phyloP scores from a whole-genome alignment of 257 asterid genomes.

The Rhazya stricta region DNA sequence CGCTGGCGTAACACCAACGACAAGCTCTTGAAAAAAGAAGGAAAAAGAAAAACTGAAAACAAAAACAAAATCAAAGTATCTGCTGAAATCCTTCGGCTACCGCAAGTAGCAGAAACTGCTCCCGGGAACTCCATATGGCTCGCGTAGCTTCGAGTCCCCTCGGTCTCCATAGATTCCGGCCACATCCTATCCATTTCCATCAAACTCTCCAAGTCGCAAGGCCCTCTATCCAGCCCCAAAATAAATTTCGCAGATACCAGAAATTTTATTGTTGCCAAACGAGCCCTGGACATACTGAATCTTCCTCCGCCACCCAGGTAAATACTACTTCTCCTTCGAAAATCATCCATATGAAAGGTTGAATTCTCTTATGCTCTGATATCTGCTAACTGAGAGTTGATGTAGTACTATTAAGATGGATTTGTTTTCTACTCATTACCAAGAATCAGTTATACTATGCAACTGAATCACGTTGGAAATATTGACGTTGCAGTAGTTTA shows the following conservation, averaged over 20 bases:
- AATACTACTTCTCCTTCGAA: neutral
- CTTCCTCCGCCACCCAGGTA: slow-evolving; percentile 20
- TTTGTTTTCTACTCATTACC: neutral
- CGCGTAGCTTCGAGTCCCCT: slow-evolving; percentile 51
- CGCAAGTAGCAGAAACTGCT: neutral
- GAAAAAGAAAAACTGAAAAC: neutral
- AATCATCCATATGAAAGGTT: neutral
- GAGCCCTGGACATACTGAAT: slow-evolving; percentile 20
- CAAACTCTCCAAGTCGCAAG: slow-evolving; percentile 23
- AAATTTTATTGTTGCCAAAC: slow-evolving; percentile 39
- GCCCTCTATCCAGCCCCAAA: slow-evolving; percentile 28
- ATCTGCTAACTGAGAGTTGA: neutral
- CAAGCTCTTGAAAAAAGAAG: too few species aligned
- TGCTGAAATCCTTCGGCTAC: neutral
- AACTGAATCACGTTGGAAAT: neutral
- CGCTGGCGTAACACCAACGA: too few species aligned
- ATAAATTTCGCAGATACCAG: slow-evolving; percentile 24
- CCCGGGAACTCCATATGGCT: slow-evolving; percentile 50
- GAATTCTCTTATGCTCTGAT: neutral
- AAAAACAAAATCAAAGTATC: neutral
- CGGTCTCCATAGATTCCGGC: slow-evolving; percentile 33
- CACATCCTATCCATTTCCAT: slow-evolving; percentile 23
- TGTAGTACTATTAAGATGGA: neutral
- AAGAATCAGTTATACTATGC: too few species aligned
- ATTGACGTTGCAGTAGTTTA: neutral